Base-by-base conservation (phyloP, 352 stramenopile species). In the Plasmopara viticola region DNA sequence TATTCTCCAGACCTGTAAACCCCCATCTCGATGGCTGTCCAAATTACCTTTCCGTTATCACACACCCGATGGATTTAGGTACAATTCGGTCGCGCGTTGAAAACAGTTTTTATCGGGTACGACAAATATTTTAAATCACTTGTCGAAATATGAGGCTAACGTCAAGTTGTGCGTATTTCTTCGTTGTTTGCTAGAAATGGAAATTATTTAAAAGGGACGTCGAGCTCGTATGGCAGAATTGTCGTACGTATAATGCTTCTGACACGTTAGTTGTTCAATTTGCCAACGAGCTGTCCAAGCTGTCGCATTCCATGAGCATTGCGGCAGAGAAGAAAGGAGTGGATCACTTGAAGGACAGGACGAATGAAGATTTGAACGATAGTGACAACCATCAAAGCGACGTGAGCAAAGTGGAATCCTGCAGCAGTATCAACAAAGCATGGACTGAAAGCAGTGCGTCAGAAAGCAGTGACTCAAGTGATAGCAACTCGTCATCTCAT, bases 1-100 rank as follows among this genome's bases (percentile, higher is more conserved):
- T 92, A 9, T 95, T 95, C 63, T 68, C 80, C 41, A 81, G 84
- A 15, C 86, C 86, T 2, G 86, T 95, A 10, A 72, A 95, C 64
- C 83, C 85, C 0, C 78, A 81, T 51, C 63, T 82, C 34, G 80
- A 94, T 58, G 81, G 81, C 29, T 93, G 85, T 66, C 81, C 81
- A 8, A 81, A 92, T 53, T 95, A 95, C 49, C 69, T 92, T 40
- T 73, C 68, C 9, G 69, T 94, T 29, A 87, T 95, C 53, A 59
- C 84, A 45, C 64, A 90, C 6, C 86, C 86, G 1, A 95, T 95
- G 56, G 86, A 95, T 57, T 66, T 95, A 10, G 82, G 80, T 10
- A 95, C 86, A 4, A 89, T 95, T 49, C 75, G 70, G 20, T 72
- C 66, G 14, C 82, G 82, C 15, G 48, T 85, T 0, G 62, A 78